Base-by-base conservation (phyloP, 805 yeast genomes). In the Dipodascopsis uninucleata region DNA sequence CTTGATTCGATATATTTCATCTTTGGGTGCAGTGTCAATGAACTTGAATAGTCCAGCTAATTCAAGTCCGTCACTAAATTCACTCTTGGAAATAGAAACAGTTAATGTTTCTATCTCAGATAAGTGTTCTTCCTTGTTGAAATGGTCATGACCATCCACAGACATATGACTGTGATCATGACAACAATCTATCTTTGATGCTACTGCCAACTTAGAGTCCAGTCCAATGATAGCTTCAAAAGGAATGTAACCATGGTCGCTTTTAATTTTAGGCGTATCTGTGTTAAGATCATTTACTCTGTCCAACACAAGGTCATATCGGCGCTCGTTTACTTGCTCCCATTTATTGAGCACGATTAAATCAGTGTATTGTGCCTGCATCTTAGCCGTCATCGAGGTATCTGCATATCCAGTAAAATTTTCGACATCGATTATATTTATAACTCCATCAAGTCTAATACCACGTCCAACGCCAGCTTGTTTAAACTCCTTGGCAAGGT, bases 321-420 rank as follows among this genome's bases (percentile, higher is more conserved):
- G 40, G 8, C 57, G 41, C 31, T 53, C 57, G 8, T 31, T 18
- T 12, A 53, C 56, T 12, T 21, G 16, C 35, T 53, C 56, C 54
- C 56, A 52, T 29, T 53, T 53, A 39, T 53, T 53, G 12, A 53
- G 48, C 17, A 53, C 45, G 17, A 53, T 52, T 28, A 53, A 20
- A 32, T 53, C 57, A 5, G 57, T 53, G 29, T 53, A 53, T 41
- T 53, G 53, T 3, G 57, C 57, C 32, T 53, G 57, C 28, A 53
- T 18, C 21, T 53, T 32, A 10, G 57, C 57, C 16, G 57, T 43
- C 28, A 40, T 40, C 28, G 53, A 46, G 6, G 50, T 49, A 24
- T 53, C 57, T 5, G 55, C 57, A 29, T 53, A 53, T n/a, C 57
- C 57, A 8, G 44, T 33, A 24, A 53, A 53, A 37, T 53, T 51